Percentiles rank a stretch among this genome's conserved stretches.
phyloP scores from a whole-genome alignment of 305 asterid species.

The Solanum aculeatissimum region DNA sequence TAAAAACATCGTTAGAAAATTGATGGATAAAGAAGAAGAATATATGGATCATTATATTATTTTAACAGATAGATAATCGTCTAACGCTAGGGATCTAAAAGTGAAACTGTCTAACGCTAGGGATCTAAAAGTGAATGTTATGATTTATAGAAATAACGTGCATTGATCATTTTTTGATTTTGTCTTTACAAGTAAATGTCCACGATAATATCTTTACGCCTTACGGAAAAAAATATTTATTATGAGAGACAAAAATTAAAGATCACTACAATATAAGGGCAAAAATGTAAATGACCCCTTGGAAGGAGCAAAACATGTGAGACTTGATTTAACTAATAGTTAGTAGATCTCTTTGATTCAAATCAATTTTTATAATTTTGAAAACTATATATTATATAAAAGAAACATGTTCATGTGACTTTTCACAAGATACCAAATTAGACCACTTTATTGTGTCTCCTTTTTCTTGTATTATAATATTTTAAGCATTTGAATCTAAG shows the following conservation, averaged over 20 bases:
- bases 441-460: constrained; percentile 6
- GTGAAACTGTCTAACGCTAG: too few species aligned
- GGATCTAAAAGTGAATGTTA: too few species aligned
- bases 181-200: too few species aligned
- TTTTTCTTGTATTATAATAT: background rate
- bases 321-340: constrained; percentile 14
- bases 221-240: too few species aligned
- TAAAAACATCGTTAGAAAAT: background rate
- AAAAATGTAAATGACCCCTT: background rate
- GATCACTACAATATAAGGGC: background rate
- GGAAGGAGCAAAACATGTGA: constrained; percentile 32
- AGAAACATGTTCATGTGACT: constrained; percentile 48
- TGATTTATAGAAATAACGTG: too few species aligned
- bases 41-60: too few species aligned
- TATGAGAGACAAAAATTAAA: background rate
- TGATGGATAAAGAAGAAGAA: background rate
- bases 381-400: constrained; percentile 13
- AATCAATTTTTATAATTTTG: background rate
- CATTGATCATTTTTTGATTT: too few species aligned
- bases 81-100: too few species aligned
- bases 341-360: background rate
- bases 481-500: constrained; percentile 1
- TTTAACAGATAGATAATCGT: too few species aligned
- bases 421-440: constrained; percentile 7
- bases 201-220: background rate